A percentile compares a stretch with the other conserved stretches of the same genome.
Evolutionary conservation across 23 red algal genomes (phyloP).

Genomic region (Gracilaria domingensis): DNA sequence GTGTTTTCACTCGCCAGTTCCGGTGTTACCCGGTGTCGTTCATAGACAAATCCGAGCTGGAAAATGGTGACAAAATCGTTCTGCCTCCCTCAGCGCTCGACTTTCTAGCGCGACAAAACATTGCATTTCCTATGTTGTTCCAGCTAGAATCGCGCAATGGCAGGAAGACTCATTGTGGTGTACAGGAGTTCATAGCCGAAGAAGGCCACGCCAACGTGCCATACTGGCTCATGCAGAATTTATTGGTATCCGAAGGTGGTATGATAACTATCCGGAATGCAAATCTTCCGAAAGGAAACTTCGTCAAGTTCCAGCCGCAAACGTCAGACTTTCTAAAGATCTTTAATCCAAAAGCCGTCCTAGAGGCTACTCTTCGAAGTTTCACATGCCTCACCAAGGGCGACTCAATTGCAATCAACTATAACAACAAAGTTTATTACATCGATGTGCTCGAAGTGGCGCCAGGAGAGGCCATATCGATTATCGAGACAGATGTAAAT

Average conservation of each 20-base stretch:
- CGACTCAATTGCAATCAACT: constrained; percentile 95
- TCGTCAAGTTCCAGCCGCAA: constrained; percentile 98
- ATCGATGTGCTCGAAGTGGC: constrained; percentile 86
- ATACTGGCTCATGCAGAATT: constrained; percentile 96
- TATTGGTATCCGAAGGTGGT: constrained; percentile 85
- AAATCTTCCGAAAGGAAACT: constrained; percentile 83
- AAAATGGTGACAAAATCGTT: constrained; percentile 96
- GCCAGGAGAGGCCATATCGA: constrained; percentile 92
- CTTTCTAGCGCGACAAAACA: constrained; percentile 79
- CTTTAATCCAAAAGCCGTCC: constrained; percentile 90
- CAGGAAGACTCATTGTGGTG: constrained; percentile 87
- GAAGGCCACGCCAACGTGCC: constrained; percentile 94
- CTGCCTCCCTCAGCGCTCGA: constrained; percentile 90
- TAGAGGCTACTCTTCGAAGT: constrained; percentile 90
- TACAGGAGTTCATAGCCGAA: constrained; percentile 98
- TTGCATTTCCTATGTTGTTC: constrained; percentile 96
- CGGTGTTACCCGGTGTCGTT: constrained; percentile 93
- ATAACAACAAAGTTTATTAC: constrained; percentile 90
- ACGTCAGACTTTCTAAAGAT: constrained; percentile 93
- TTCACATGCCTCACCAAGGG: constrained; percentile 94
- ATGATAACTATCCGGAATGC: constrained; percentile 86
- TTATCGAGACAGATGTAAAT: constrained; percentile 97
- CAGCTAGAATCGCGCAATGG: constrained; percentile 66
- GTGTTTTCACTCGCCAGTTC: constrained; percentile 85
- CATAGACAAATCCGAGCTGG: constrained; percentile 93